phyloP scores from a whole-genome alignment of 257 asterid genomes.

The Ocimum tenuiflorum region DNA sequence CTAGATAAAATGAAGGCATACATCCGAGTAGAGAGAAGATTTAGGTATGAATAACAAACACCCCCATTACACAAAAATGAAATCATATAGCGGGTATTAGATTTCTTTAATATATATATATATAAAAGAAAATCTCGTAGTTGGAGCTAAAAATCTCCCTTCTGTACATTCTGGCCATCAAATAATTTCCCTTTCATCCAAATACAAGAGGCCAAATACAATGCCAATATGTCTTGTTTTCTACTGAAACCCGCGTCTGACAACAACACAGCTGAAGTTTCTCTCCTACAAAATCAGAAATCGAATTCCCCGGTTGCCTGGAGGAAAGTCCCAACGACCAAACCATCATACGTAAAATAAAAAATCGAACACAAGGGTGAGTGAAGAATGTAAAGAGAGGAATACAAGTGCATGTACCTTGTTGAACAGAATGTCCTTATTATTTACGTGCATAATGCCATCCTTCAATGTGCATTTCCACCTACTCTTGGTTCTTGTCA shows the following conservation, averaged over 20 bases:
- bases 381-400: neutral
- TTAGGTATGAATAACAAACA: slow-evolving; percentile 7
- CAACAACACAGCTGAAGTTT: neutral
- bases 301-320: slow-evolving; percentile 89
- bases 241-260: slow-evolving; percentile 8
- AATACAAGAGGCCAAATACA: slow-evolving; percentile 20
- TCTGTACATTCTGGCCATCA: slow-evolving; percentile 40
- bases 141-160: slow-evolving; percentile 29
- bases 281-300: slow-evolving; percentile 48
- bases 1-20: neutral
- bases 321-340: slow-evolving; percentile 2
- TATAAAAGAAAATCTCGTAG: slow-evolving; percentile 9
- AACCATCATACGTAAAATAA: neutral
- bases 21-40: neutral
- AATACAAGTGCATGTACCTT: slow-evolving; percentile 29
- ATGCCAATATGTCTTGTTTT: slow-evolving; percentile 17
- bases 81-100: slow-evolving; percentile 9
- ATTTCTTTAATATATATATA: neutral
- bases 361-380: neutral
- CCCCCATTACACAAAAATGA: slow-evolving; percentile 18
- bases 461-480: slow-evolving; percentile 92
- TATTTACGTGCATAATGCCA: slow-evolving; percentile 93
- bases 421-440: slow-evolving; percentile 79
- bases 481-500: slow-evolving; percentile 94
- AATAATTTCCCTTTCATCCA: slow-evolving; percentile 21